Conservation (phyloP, 2,329 filamentous ascomycete genomes). For the Verticillium tricorpus region DNA sequence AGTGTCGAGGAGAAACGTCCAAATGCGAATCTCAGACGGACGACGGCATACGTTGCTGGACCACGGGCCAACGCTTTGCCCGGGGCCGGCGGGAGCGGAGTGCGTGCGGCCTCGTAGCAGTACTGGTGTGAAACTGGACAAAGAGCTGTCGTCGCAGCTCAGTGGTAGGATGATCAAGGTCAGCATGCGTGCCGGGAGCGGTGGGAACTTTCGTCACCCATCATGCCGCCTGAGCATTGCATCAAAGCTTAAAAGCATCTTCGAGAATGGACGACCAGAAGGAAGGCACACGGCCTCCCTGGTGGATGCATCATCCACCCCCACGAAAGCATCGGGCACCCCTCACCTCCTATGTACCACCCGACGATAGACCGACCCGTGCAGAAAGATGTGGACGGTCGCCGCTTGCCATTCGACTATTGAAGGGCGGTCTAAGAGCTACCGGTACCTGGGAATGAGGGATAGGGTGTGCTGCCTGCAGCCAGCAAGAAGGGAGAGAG, state of each 20-base stretch:
- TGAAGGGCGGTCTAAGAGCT: background rate
- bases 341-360: background rate
- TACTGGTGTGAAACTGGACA: background rate
- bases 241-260: too few relatives aligned
- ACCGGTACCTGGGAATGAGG: too few relatives aligned
- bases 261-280: too few relatives aligned
- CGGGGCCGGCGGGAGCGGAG: background rate
- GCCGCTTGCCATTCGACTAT: too few relatives aligned
- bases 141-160: background rate
- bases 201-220: too few relatives aligned
- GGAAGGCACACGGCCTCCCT: too few relatives aligned
- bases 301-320: background rate
- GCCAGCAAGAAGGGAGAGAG: background rate
- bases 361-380: background rate
- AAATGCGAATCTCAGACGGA: background rate
- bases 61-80: background rate
- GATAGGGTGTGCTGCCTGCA: background rate
- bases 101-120: background rate
- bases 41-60: background rate
- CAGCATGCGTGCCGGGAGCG: too few relatives aligned
- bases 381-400: too few relatives aligned
- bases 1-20: background rate
- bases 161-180: background rate
- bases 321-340: background rate
- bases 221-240: too few relatives aligned